phyloP scores from a whole-genome alignment of 2,329 filamentous ascomycete species.

The Botryotinia calthae region DNA sequence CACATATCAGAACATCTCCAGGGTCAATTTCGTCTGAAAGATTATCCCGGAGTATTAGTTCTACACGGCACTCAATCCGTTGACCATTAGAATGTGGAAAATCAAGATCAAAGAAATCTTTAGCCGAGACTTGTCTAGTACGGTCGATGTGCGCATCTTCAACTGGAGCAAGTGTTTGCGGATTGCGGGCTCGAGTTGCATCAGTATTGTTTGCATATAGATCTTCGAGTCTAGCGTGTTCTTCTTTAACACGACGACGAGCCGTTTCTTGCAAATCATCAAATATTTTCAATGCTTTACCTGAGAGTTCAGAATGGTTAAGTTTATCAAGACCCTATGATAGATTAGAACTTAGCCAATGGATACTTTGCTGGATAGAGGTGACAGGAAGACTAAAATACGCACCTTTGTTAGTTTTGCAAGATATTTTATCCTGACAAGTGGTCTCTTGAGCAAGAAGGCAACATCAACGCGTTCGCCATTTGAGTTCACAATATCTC shows the following conservation, averaged over 20 bases:
- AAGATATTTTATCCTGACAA: slow-evolving; percentile 85
- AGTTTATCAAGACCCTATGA: slow-evolving; percentile 29
- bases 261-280: slow-evolving; percentile 71
- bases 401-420: slow-evolving; percentile 74
- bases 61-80: slow-evolving; percentile 82
- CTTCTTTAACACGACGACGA: slow-evolving; percentile 70
- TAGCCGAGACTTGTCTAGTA: slow-evolving; percentile 78
- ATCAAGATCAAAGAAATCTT: slow-evolving; percentile 86
- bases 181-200: slow-evolving; percentile 73
- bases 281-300: slow-evolving; percentile 45
- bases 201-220: slow-evolving; percentile 85
- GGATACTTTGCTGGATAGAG: neutral
- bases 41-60: slow-evolving; percentile 82
- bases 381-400: neutral
- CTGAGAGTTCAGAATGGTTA: slow-evolving; percentile 46
- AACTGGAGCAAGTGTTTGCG: slow-evolving; percentile 70
- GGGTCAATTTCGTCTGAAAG: slow-evolving; percentile 61
- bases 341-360: slow-evolving; percentile 15
- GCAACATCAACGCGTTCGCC: slow-evolving; percentile 93
- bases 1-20: slow-evolving; percentile 89
- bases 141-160: slow-evolving; percentile 70
- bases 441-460: slow-evolving; percentile 82
- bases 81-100: slow-evolving; percentile 87
- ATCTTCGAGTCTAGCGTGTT: slow-evolving; percentile 72
- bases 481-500: slow-evolving; percentile 58